These are phyloP conservation scores for Crucibulum laeve DNA, from an alignment of 768 basidiomycete species.

Conservation along the genomic window DNA sequence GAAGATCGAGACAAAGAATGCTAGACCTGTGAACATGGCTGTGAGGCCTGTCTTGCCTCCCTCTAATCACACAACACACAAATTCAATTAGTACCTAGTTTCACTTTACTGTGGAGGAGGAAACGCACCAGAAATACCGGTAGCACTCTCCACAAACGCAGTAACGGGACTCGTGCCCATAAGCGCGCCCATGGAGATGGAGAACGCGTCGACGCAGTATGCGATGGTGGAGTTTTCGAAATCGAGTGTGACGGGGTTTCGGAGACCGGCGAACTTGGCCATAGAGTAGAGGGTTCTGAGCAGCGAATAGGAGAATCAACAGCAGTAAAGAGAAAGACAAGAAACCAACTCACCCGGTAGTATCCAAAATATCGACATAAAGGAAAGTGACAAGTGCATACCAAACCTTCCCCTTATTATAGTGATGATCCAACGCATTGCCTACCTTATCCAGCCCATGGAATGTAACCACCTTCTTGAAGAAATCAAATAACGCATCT, in stretches of 20 bases:
- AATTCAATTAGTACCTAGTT: neutral
- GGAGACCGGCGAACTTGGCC: conserved; percentile 88
- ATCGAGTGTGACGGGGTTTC: conserved; percentile 79
- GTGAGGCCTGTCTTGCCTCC: conserved; percentile 87
- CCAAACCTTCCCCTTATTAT: conserved; percentile 73
- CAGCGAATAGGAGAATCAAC: conserved; percentile 7
- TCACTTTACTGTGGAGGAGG: conserved; percentile 2
- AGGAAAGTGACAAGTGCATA: conserved; percentile 87
- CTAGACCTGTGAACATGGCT: conserved; percentile 64
- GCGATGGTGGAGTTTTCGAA: conserved; percentile 82
- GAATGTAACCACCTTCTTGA: conserved; percentile 81
- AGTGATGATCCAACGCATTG: conserved; percentile 45
- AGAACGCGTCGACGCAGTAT: conserved; percentile 80
- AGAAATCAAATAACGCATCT: conserved; percentile 74
- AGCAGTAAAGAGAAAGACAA: neutral
- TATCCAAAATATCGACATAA: conserved; percentile 79
- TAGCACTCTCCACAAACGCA: conserved; percentile 79
- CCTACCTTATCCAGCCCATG: conserved; percentile 57
- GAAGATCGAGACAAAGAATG: conserved; percentile 83
- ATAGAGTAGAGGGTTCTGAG: conserved; percentile 83
- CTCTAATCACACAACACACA: conserved; percentile 37
- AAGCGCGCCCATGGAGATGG: conserved; percentile 76
- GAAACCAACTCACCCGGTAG: conserved; percentile 34
- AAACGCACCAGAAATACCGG: conserved; percentile 63
- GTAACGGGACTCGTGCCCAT: conserved; percentile 81